These are phyloP conservation scores for Mucor lusitanicus DNA, from an alignment of 371 early-diverging fungal genomes.

Conservation along the genomic window DNA sequence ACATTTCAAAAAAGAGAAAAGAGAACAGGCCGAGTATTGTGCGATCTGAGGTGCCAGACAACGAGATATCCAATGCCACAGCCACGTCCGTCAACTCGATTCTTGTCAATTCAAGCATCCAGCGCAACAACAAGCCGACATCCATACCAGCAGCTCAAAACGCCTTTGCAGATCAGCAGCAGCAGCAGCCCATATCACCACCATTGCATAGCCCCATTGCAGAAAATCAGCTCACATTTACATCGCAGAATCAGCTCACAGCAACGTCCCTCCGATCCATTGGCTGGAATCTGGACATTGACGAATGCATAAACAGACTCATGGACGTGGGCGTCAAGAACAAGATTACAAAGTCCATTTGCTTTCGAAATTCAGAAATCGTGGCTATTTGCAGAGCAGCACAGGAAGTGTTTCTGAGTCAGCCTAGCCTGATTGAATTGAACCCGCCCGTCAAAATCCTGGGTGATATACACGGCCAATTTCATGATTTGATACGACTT, in stretches of 20 bases:
- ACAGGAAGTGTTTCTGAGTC: slow-evolving; percentile 89
- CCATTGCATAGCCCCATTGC: slow-evolving; percentile 1
- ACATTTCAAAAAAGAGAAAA: slow-evolving; percentile 45
- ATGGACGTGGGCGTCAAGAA: slow-evolving; percentile 74
- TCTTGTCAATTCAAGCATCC: slow-evolving; percentile 33
- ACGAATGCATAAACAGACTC: slow-evolving; percentile 86
- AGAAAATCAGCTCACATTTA: slow-evolving; percentile 40
- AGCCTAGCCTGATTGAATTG: slow-evolving; percentile 94
- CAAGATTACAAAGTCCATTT: slow-evolving; percentile 72
- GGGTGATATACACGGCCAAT: slow-evolving; percentile 98
- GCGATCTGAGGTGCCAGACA: slow-evolving; percentile 43
- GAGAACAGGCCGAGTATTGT: slow-evolving; percentile 44
- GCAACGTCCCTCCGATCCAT: slow-evolving; percentile 48
- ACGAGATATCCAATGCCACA: slow-evolving; percentile 44
- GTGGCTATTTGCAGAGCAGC: slow-evolving; percentile 86
- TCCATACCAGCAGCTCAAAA: slow-evolving; percentile 7
- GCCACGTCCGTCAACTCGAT: slow-evolving; percentile 52
- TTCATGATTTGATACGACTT: slow-evolving; percentile 84
- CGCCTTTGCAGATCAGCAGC: neutral
- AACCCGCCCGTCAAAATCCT: slow-evolving; percentile 94
- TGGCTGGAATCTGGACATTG: slow-evolving; percentile 69
- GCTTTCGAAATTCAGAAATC: slow-evolving; percentile 87
- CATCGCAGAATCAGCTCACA: slow-evolving; percentile 47
- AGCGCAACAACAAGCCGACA: neutral
- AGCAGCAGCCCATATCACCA: slow-evolving; percentile 1